A percentile compares a stretch with the other conserved stretches of the same genome.
Conservation (phyloP, 2,329 filamentous ascomycete genomes). For the Aspergillus awamori region DNA sequence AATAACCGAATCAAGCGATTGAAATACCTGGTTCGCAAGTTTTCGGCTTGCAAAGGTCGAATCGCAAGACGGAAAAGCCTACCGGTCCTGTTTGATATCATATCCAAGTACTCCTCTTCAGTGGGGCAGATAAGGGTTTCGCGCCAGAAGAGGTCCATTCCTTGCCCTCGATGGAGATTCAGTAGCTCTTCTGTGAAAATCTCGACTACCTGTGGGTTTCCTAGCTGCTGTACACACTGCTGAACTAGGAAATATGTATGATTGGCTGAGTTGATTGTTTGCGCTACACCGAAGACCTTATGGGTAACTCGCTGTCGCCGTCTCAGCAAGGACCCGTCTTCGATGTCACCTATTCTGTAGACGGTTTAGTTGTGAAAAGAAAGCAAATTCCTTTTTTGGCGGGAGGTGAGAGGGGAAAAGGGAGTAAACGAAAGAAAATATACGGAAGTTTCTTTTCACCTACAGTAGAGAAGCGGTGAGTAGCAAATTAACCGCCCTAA, state of each 20-base stretch:
- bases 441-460: no score
- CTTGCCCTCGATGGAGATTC: constrained; percentile 83
- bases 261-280: constrained; percentile 89
- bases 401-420: no score
- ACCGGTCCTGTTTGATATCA: constrained; percentile 90
- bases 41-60: constrained; percentile 60
- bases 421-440: no score
- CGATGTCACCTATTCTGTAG: constrained; percentile 61
- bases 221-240: constrained; percentile 71
- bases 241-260: constrained; percentile 85
- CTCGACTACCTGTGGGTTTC: constrained; percentile 66
- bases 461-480: no score
- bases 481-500: no score
- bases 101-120: constrained; percentile 82
- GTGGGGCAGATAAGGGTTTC: neutral
- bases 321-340: constrained; percentile 76
- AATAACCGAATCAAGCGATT: no score
- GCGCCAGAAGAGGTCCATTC: constrained; percentile 82
- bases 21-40: no score
- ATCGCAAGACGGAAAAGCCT: constrained; percentile 82
- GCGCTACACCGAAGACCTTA: constrained; percentile 79
- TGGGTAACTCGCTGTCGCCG: constrained; percentile 82
- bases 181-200: constrained; percentile 82
- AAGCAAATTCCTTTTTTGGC: constrained; percentile 9
- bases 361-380: no score